phyloP scores from a whole-genome alignment of 345 rosid genomes.

The Pistacia atlantica region DNA sequence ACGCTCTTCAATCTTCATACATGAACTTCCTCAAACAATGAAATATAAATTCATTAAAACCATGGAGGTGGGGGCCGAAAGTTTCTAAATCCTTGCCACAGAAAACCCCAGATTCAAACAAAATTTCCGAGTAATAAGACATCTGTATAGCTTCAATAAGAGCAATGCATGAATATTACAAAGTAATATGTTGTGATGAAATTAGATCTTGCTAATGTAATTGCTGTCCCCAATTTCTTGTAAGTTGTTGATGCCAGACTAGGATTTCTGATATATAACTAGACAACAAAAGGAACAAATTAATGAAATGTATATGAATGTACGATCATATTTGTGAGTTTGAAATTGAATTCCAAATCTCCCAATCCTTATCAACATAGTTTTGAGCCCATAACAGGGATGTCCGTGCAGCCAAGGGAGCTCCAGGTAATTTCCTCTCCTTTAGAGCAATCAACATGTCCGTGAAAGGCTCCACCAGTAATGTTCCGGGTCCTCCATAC shows the following conservation, averaged over 20 bases:
- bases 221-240: not conserved
- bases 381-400: conserved; percentile 50
- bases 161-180: conserved; percentile 24
- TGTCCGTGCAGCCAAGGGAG: conserved; percentile 40
- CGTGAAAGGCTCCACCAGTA: conserved; percentile 48
- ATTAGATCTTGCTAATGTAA: not conserved
- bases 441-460: conserved; percentile 41
- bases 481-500: conserved; percentile 51
- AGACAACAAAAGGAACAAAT: not conserved
- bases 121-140: conserved; percentile 32
- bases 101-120: conserved; percentile 13
- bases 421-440: conserved; percentile 47
- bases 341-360: conserved; percentile 35
- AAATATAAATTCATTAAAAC: conserved; percentile 17
- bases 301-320: not conserved
- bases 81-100: conserved; percentile 16
- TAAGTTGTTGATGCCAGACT: not conserved
- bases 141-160: conserved; percentile 43
- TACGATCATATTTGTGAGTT: conserved; percentile 22
- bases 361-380: conserved; percentile 42
- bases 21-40: conserved; percentile 8
- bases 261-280: not conserved
- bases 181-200: conserved; percentile 11
- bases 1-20: conserved; percentile 21
- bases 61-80: conserved; percentile 19